Evolutionary conservation across 164 flowering plant species (phyloP), one percentile per base, ranked within the genome.

Genomic region (Aristolochia californica): DNA sequence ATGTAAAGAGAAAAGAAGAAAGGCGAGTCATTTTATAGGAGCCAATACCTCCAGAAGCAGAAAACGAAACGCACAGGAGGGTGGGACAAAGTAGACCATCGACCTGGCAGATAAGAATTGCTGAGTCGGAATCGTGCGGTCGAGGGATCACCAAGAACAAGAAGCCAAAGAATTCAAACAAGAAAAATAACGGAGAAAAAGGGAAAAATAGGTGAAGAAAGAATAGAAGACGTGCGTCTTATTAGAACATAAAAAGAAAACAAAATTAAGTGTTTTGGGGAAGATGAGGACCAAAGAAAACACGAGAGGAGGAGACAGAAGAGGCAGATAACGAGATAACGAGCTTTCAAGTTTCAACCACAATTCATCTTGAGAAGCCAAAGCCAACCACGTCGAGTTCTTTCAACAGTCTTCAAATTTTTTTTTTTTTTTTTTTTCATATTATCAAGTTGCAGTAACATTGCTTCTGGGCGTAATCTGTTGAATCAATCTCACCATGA

Each of bases 61-160:
- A 30, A 13, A 10, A 22, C 44, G 8, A 20, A n/a, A 14, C 14
- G 45, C 45, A 13, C 5, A 43, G 45, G 27, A 20, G 25, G 38
- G 18, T 24, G 25, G 17, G 47, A 14, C 40, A 24, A 22, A 2
- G 21, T 8, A 43, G 48, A 57, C 28, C 4, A 15, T 20, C 60
- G 50, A 44, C 50, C 21, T 57, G 60, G 60, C 51, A 57, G 60
- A 57, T 57, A 57, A 57, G 60, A 45, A 24, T 45, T 18, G 34
- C 20, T 22, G n/a, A 17, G 18, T 30, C 20, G 17, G 48, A 57
- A 57, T 57, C 50, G 27, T 45, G 60, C 49, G 60, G 60, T 26
- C 23, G 20, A 57, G 60, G 50, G 45, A 15, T 23, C 24, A 57
- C 17, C n/a, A 24, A 4, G 26, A 50, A 7, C n/a, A n/a, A n/a